A percentile compares a stretch with the other conserved stretches of the same genome.
Conservation (phyloP, 73 alveolate genomes). For the Uronychia setigera region DNA sequence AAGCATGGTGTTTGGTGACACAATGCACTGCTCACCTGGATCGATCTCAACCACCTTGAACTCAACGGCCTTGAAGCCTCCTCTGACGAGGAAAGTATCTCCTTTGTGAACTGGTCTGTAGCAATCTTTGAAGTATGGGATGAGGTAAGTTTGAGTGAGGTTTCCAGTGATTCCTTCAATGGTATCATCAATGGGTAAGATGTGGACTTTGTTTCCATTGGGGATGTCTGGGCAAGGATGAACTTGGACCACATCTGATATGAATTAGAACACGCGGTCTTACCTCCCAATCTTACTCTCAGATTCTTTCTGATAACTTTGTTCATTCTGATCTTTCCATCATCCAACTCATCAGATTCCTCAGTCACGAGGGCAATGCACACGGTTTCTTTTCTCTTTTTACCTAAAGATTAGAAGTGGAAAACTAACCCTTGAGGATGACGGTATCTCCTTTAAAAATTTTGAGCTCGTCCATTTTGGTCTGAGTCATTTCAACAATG, state of each 20-base stretch:
- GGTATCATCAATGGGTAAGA: constrained; percentile 98
- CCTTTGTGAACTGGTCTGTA: constrained; percentile 98
- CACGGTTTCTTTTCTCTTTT: constrained; percentile 97
- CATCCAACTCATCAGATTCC: constrained; percentile 79
- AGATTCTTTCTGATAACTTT: constrained; percentile 97
- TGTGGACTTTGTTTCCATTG: constrained; percentile 94
- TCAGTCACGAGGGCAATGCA: constrained; percentile 96
- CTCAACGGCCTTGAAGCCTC: constrained; percentile 98
- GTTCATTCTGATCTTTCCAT: constrained; percentile 94
- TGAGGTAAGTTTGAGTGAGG: constrained; percentile 94
- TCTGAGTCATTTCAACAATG: constrained; percentile 92
- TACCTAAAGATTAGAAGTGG: constrained; percentile 31
- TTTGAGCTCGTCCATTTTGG: constrained; percentile 96
- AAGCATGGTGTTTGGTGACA: constrained; percentile 97
- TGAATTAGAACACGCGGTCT: background rate
- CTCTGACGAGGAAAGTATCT: constrained; percentile 97
- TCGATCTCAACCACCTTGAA: constrained; percentile 98
- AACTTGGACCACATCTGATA: constrained; percentile 65
- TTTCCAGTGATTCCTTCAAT: constrained; percentile 98
- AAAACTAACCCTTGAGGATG: constrained; percentile 87
- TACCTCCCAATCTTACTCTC: constrained; percentile 91
- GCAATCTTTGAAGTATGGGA: constrained; percentile 98
- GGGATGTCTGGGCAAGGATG: constrained; percentile 93
- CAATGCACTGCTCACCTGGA: constrained; percentile 97
- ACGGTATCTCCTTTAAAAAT: constrained; percentile 97